Base-by-base conservation (phyloP, 2,329 filamentous ascomycete genomes). In the Alternaria postmessia region DNA sequence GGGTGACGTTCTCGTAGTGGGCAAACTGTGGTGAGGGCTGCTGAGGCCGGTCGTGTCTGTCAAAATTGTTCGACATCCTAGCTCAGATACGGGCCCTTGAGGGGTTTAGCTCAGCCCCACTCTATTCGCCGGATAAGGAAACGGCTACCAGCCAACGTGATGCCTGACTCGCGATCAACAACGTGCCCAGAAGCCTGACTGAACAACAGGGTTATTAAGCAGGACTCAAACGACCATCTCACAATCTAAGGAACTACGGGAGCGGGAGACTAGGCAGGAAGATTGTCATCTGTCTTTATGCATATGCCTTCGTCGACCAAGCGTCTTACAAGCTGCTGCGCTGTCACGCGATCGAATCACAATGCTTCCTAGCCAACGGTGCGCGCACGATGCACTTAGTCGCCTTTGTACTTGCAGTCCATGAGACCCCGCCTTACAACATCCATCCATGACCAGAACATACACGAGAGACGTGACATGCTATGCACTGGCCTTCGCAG, bases 381-480 rank as follows among this genome's bases (percentile, higher is more conserved):
- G 20, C 46, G 65, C 62, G 71, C 73, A 78, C 74, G 64, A 75
- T 79, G 66, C 78, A 49, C 30, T 49, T 49, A 16, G 32, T 49
- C 20, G 77, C 56, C 73, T 79, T 65, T 75, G 78, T 55, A 67
- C 75, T 9, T 66, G 66, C 62, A 75, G 74, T 61, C 16, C 56
- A 69, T 43, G 76, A 81, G 66, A 80, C 39, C 70, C 74, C 36
- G 71, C 76, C 48, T 70, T 81, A 41, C 67, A 67, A 24, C 63
- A 63, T 24, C 20, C 14, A 4, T 48, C 7, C 18, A 48, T 32
- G 34, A 36, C 20, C 20, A 32, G 44, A 20, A 18, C 12, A 32
- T 32, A 20, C 8, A 20, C 8, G n/a, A 20, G 7, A 39, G 18
- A 9, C 9, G 18, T 20, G 39, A 14, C 12, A 42, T 8, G 20